Evolutionary conservation across 371 early-diverging fungal species (phyloP).

Genomic region (Apophysomyces ossiformis): DNA sequence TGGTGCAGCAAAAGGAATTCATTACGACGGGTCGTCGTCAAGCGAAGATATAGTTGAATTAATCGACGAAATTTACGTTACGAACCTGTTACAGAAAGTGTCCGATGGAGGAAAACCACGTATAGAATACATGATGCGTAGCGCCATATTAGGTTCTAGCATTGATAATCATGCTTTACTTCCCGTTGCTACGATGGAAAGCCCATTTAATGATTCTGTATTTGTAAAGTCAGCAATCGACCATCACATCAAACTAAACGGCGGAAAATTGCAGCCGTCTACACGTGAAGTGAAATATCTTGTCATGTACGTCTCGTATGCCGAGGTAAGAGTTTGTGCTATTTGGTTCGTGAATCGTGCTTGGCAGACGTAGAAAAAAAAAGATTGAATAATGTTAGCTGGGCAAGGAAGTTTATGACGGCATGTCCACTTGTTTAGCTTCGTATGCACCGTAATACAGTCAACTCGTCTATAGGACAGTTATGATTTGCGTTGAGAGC

Average conservation of each 20-base stretch:
- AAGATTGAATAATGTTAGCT: too few species aligned
- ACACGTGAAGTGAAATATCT: background rate
- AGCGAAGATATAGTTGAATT: background rate
- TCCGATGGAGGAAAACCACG: background rate
- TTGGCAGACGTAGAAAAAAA: too few species aligned
- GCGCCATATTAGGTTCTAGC: background rate
- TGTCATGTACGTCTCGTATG: background rate
- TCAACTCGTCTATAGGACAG: background rate
- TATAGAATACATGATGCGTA: background rate
- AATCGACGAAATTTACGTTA: background rate
- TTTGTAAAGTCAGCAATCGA: background rate
- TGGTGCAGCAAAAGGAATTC: constrained; percentile 5
- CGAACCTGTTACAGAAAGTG: background rate
- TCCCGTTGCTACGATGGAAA: background rate
- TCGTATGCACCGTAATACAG: background rate
- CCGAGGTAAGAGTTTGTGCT: background rate
- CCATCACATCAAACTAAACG: background rate
- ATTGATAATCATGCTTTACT: background rate
- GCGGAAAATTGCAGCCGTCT: background rate
- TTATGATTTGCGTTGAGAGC: too few species aligned
- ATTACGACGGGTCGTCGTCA: background rate
- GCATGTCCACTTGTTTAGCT: too few species aligned
- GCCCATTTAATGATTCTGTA: background rate
- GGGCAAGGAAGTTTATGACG: too few species aligned
- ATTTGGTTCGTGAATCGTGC: too few species aligned